Percentiles rank a stretch among this genome's conserved stretches.
These are phyloP conservation scores for Trichomonas vaginalis DNA, from an alignment of 208 protist species.

Conservation along the genomic window DNA sequence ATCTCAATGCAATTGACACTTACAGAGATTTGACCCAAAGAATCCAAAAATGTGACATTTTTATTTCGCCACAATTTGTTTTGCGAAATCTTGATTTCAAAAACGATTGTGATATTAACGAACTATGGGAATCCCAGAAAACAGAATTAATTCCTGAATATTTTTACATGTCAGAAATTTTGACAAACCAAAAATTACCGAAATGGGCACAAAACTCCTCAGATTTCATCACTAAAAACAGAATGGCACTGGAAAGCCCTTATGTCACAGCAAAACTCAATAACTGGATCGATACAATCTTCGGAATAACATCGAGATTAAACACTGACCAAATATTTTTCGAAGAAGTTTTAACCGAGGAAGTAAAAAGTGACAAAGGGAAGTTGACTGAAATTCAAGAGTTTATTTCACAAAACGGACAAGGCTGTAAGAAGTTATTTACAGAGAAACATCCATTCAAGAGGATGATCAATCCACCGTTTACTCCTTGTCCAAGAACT, in stretches of 20 bases:
- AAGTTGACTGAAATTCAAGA: background rate
- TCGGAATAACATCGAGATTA: background rate
- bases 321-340: background rate
- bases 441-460: background rate
- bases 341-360: background rate
- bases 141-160: slow-evolving; percentile 15
- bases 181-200: background rate
- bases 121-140: background rate
- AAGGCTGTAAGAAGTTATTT: background rate
- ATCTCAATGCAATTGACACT: background rate
- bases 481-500: background rate
- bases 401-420: background rate
- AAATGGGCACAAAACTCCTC: background rate
- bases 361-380: background rate
- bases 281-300: background rate
- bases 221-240: background rate
- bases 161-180: background rate
- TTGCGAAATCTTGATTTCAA: background rate
- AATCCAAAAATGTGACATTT: background rate
- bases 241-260: background rate
- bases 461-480: background rate
- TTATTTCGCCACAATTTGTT: slow-evolving; percentile 22
- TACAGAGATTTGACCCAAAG: slow-evolving; percentile 7
- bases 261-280: background rate
- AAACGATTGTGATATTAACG: background rate